Percentiles rank a stretch among this genome's conserved stretches.
Evolutionary conservation across 495 filamentous ascomycete species (phyloP).

Genomic region (Letharia columbiana): DNA sequence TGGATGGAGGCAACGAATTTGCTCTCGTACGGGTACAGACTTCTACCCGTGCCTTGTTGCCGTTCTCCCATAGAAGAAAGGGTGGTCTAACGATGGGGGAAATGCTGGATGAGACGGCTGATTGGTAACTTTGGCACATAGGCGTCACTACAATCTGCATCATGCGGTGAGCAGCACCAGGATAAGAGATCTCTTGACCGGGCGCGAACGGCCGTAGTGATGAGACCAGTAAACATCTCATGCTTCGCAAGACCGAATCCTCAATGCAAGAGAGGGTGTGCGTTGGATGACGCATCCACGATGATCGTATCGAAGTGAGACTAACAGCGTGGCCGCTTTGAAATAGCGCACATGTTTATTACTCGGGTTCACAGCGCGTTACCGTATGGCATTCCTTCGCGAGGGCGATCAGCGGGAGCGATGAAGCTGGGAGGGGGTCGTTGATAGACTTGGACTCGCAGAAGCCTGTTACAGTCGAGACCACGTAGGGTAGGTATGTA

Average conservation of each 20-base stretch:
- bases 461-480: constrained; percentile 9
- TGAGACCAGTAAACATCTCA: constrained; percentile 2
- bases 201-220: constrained; percentile 11
- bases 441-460: constrained; percentile 7
- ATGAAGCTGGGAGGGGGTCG: neutral
- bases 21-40: neutral
- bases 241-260: constrained; percentile 7
- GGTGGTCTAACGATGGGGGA: neutral
- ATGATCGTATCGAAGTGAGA: constrained; percentile 6
- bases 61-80: neutral
- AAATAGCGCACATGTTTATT: constrained; percentile 4
- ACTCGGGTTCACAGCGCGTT: neutral
- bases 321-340: constrained; percentile 8
- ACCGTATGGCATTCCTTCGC: constrained; percentile 13
- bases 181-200: constrained; percentile 7
- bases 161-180: constrained; percentile 12
- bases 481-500: neutral
- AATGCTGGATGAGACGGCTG: neutral
- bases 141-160: constrained; percentile 10
- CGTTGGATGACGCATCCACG: constrained; percentile 17
- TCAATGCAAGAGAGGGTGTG: constrained; percentile 13
- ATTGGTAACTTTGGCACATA: neutral
- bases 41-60: neutral
- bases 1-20: neutral
- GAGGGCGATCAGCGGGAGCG: constrained; percentile 16